Base-by-base conservation (phyloP, 2,329 filamentous ascomycete genomes). In the Macrophomina tecta region DNA sequence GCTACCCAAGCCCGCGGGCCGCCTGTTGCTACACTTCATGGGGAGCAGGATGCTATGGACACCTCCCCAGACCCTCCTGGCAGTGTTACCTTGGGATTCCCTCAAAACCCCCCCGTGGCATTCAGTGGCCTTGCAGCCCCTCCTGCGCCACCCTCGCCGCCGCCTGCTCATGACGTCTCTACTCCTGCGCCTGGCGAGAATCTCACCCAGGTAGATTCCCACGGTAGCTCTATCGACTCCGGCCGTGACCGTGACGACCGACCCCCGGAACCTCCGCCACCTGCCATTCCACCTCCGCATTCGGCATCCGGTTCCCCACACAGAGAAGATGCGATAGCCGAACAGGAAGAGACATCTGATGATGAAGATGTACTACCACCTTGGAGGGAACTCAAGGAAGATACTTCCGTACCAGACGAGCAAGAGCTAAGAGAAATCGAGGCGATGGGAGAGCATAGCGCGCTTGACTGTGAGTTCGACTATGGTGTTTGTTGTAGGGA, bases 361-460 rank as follows among this genome's bases (percentile, higher is more conserved):
- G 80, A 82, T 49, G 70, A 71, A 8, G 74, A 75, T 45, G 73
- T 67, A 38, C 66, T 72, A 28, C 75, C 74, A 49, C 72, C 81
- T 63, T 87, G 85, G 85, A 82, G 82, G 12, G 82, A 84, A 4
- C 81, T 87, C 55, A 79, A 82, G 58, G 86, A 89, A 73, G 87
- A 89, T 71, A 81, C 76, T 6, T 85, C 85, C 0, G 73, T 76
- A 2, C 86, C 87, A 6, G 83, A 85, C 66, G 85, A 86, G 70
- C 82, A 82, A 9, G 87, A 90, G 77, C 71, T 88, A 70, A 85
- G 84, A 70, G 85, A 85, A 70, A 87, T 89, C 38, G 82, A 86
- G 61, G 76, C 78, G 3, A 76, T 76, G 4, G 79, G 78, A 60
- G 82, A 85, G 65, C 80, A 85, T 68, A 87, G 82, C 73, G 87